Evolutionary conservation across 208 protist species (phyloP).

Genomic region (Crithidia sp.): DNA sequence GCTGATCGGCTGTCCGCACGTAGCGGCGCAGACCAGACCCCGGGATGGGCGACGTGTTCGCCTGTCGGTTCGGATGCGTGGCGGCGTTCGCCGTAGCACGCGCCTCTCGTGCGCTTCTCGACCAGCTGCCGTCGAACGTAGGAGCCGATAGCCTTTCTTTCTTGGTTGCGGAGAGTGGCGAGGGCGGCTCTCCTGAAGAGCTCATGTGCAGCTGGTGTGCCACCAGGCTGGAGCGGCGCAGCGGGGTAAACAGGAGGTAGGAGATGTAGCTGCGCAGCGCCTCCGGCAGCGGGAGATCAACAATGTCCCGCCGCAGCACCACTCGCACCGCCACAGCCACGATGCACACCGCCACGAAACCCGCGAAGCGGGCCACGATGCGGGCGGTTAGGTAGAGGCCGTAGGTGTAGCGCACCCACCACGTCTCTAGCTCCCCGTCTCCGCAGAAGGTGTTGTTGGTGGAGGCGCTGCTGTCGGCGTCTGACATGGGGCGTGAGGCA

Average conservation of each 20-base stretch:
- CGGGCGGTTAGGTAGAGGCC: conserved; percentile 45
- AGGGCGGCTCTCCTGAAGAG: neutral
- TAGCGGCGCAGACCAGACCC: conserved; percentile 38
- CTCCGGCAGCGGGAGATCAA: conserved; percentile 51
- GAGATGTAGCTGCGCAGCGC: conserved; percentile 38
- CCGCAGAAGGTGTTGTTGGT: conserved; percentile 3
- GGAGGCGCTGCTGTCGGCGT: conserved; percentile 9
- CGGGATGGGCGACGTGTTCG: conserved; percentile 7
- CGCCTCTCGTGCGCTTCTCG: neutral
- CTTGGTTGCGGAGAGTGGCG: neutral
- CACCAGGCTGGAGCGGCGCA: conserved; percentile 4
- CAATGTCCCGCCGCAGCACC: conserved; percentile 48
- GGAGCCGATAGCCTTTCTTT: neutral
- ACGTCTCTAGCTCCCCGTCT: neutral
- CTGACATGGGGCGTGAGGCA: neutral
- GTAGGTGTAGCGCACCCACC: conserved; percentile 26
- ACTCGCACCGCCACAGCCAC: conserved; percentile 47
- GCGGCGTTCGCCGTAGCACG: neutral
- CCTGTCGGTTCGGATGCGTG: neutral
- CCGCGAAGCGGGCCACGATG: conserved; percentile 41
- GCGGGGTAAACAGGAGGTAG: conserved; percentile 43
- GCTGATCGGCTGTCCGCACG: conserved; percentile 37
- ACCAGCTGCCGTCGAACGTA: neutral
- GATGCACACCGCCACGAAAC: conserved; percentile 50
- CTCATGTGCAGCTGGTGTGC: conserved; percentile 1